Base-by-base conservation (phyloP, 116 monocot species). In the Posidonia oceanica region DNA sequence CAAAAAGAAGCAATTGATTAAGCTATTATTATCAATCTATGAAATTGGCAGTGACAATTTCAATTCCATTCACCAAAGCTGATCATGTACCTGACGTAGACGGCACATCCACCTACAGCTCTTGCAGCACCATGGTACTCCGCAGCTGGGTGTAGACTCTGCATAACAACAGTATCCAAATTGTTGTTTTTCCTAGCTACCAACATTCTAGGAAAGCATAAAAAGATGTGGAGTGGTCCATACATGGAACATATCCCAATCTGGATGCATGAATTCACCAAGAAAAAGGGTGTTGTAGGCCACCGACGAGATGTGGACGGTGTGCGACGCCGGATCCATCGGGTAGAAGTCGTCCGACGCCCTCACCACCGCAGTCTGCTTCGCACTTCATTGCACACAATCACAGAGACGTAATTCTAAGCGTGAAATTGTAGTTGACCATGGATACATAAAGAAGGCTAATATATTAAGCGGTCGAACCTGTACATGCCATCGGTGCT, bases 201-300 rank as follows among this genome's bases (percentile, higher is more conserved):
- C 8, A 65, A 20, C 65, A 65, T 40, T 18, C 13, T 52, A 3
- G 20, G 39, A 13, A 58, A 68, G 22, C 29, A 29, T 6, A 0
- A 23, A 3, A 40, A 55, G 14, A n/a, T 44, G 66, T 14, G n/a
- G 59, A 21, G 29, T 18, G 12, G 10, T 39, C 71, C 71, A 29
- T 74, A 89, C 86, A 54, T 93, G 93, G 71, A 93, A 93, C 93
- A 93, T 93, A 41, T 93, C 93, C 93, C 93, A 93, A 58, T 93
- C 89, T 12, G 93, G 89, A 59, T 84, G 93, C 93, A 93, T 86
- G 79, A 93, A 93, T 62, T 93, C 93, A 14, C 93, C 93, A 3
- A 93, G 74, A 71, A 93, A 93, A 52, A 93, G 63, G 2, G 86
- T 87, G 64, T 93, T 93, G 67, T 93, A 93, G 0, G 93, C 93